Percentiles rank a stretch among this genome's conserved stretches.
phyloP scores from a whole-genome alignment of 768 basidiomycete genomes.

The Asterophora lycoperdoides region DNA sequence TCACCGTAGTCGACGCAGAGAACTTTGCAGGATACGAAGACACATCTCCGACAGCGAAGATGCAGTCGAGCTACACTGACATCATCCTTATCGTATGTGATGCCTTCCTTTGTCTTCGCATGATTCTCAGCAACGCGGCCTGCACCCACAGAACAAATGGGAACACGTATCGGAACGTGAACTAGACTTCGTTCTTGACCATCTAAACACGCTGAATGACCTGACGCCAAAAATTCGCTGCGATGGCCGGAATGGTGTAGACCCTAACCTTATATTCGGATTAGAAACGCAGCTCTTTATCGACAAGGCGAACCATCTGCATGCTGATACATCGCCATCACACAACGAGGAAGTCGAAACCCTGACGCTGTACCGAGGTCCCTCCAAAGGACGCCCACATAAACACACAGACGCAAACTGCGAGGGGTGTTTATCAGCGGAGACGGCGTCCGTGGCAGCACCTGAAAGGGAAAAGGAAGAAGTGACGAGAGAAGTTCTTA shows the following conservation, averaged over 20 bases:
- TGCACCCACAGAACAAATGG: slow-evolving; percentile 72
- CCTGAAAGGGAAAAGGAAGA: slow-evolving; percentile 11
- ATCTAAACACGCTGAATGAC: slow-evolving; percentile 87
- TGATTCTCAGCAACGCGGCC: not conserved
- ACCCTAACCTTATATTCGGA: slow-evolving; percentile 83
- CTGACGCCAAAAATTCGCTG: slow-evolving; percentile 80
- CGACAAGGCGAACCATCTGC: slow-evolving; percentile 18
- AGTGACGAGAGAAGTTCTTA: slow-evolving; percentile 37
- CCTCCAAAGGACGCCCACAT: slow-evolving; percentile 16
- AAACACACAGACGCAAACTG: slow-evolving; percentile 15
- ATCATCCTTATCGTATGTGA: slow-evolving; percentile 74
- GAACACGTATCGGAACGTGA: slow-evolving; percentile 75
- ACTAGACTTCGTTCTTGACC: slow-evolving; percentile 81
- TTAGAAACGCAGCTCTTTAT: slow-evolving; percentile 78
- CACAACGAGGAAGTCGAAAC: slow-evolving; percentile 90
- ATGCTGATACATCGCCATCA: slow-evolving; percentile 17
- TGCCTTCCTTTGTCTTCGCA: not conserved
- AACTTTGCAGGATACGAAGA: slow-evolving; percentile 95
- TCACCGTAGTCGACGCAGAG: slow-evolving; percentile 88
- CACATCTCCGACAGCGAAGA: slow-evolving; percentile 83
- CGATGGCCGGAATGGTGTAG: slow-evolving; percentile 58
- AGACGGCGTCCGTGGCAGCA: slow-evolving; percentile 2
- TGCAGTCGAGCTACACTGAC: slow-evolving; percentile 96
- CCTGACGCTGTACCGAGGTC: slow-evolving; percentile 53
- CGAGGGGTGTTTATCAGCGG: slow-evolving; percentile 8